Percentiles rank a stretch among this genome's conserved stretches.
These are phyloP conservation scores for Teratosphaeria epicoccoides DNA, from an alignment of 2,329 filamentous ascomycete genomes.

Conservation along the genomic window DNA sequence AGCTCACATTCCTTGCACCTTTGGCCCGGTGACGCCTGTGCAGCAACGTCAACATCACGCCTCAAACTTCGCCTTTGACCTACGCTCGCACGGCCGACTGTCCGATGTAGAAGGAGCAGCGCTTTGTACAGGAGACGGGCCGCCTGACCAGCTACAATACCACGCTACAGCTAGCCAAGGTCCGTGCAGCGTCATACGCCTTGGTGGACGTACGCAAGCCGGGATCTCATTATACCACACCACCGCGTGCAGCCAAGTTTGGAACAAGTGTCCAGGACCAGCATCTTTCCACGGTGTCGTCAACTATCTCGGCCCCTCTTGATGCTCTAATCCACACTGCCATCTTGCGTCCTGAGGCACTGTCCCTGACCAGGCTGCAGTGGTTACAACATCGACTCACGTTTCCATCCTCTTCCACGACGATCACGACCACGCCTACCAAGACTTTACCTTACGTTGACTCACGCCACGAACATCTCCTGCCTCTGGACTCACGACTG, in stretches of 20 bases:
- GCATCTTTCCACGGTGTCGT: not conserved
- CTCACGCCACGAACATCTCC: not conserved
- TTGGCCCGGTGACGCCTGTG: not conserved
- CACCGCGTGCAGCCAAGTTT: not conserved
- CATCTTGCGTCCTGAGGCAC: not conserved
- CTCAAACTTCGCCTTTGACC: not conserved
- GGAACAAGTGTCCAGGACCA: not conserved
- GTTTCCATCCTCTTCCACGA: not conserved
- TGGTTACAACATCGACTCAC: not conserved
- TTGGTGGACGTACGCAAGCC: not conserved
- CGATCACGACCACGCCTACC: not conserved
- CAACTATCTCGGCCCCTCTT: not conserved
- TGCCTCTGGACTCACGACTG: not conserved
- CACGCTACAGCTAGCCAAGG: not conserved
- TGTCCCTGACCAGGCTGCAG: not conserved
- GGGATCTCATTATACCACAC: not conserved
- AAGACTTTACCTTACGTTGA: not conserved
- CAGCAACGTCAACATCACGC: not conserved
- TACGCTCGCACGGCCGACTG: not conserved
- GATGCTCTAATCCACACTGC: not conserved
- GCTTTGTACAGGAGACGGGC: not conserved
- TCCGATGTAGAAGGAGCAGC: not conserved
- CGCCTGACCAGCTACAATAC: not conserved
- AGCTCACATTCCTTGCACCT: not conserved
- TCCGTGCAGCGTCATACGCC: not conserved